Evolutionary conservation across 1,139 yeast species (phyloP), one percentile per base, ranked within the genome.

Genomic region (Diutina siamensis): DNA sequence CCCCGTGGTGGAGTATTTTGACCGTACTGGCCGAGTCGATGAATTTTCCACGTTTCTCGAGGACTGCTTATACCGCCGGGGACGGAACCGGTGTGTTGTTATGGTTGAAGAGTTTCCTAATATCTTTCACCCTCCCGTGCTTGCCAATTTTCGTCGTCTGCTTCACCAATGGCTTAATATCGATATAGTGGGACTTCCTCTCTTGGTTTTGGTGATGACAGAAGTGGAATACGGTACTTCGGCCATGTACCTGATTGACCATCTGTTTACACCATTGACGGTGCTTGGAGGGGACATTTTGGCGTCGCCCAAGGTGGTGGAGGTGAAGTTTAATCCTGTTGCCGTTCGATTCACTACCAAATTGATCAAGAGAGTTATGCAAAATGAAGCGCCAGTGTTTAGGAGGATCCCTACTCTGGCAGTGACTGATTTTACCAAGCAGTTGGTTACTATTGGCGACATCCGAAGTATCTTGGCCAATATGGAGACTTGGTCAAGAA

Each of bases 381-480:
- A 22, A 38, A 25, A 25, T n/a, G 42, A 38, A 25, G 7, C 8
- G 5, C 3, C 10, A 22, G 32, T 25, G 9, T 38, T 38, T 12
- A 8, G 31, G 3, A n/a, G 15, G 3, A 5, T 38, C 15, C 19
- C 33, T 2, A 3, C 13, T 4, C 4, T 5, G 10, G 20, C 9
- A 15, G 31, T 38, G 33, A n/a, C 31, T 17, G 20, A 38, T 5
- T 38, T 38, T 12, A 13, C 19, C 9, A 12, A 25, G 3, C 12
- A n/a, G 10, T 15, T 38, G 42, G 28, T 15, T 8, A 38, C 32
- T 8, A 15, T 25, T 3, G 42, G 42, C 2, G 42, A 38, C 22
- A 17, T 38, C 10, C 31, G 42, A 15, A 38, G 42, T 25, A 38
- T 38, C 5, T 38, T 38, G 42, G 42, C 42, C 10, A 38, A 38